These are phyloP conservation scores for Fusarium sp. DNA, from an alignment of 2,329 filamentous ascomycete genomes.

Conservation along the genomic window DNA sequence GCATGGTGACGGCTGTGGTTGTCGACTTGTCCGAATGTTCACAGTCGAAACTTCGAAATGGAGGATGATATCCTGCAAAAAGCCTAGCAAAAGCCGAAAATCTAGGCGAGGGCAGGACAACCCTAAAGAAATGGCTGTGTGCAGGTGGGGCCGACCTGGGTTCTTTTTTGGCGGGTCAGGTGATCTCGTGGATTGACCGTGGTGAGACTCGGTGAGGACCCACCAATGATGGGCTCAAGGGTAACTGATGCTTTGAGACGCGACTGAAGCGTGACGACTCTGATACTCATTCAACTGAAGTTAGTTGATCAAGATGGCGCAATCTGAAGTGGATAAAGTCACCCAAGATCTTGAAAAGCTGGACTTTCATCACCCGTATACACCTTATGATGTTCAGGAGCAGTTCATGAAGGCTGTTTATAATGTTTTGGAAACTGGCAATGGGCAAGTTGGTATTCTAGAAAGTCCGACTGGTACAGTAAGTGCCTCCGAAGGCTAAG, in stretches of 20 bases:
- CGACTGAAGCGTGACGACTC: conserved; percentile 16
- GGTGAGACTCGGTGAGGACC: conserved; percentile 38
- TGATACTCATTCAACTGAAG: background rate
- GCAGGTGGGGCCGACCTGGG: conserved; percentile 9
- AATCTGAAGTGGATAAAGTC: conserved; percentile 32
- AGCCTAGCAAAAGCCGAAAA: conserved; percentile 49
- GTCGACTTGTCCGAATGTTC: conserved; percentile 55
- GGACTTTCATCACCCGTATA: conserved; percentile 88
- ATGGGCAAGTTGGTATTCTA: conserved; percentile 86
- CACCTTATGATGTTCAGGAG: conserved; percentile 87
- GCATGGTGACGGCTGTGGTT: conserved; percentile 69
- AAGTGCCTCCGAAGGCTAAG: conserved; percentile 34
- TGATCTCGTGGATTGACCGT: conserved; percentile 45
- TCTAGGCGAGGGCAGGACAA: conserved; percentile 56
- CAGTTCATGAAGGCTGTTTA: conserved; percentile 90
- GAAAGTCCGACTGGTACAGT: conserved; percentile 91
- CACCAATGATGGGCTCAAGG: conserved; percentile 29
- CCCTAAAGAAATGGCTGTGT: conserved; percentile 51
- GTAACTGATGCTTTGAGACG: conserved; percentile 22
- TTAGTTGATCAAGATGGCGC: conserved; percentile 32
- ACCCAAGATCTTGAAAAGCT: conserved; percentile 48
- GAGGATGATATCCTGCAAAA: conserved; percentile 55
- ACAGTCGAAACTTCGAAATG: conserved; percentile 51
- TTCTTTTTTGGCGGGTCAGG: conserved; percentile 41
- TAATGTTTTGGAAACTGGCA: conserved; percentile 74